Evolutionary conservation across 176 grass and related monocot genomes (phyloP), one percentile per base, ranked within the genome.

Genomic region (Aegilops tauschii): DNA sequence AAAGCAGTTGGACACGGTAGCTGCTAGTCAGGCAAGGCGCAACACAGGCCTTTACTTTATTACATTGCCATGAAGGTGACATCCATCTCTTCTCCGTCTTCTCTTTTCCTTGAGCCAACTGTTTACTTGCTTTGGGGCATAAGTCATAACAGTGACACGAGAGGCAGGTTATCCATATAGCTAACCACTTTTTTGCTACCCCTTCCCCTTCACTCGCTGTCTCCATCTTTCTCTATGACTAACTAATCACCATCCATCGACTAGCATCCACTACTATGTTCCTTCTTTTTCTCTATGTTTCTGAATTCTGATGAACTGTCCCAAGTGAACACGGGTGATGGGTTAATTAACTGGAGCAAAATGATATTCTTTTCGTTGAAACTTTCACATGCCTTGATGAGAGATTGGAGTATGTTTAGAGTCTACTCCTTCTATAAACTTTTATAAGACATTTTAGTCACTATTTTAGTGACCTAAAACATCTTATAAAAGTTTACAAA

Each of bases 61-160:
- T 68, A 40, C 84, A 45, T 72, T 78, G 17, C 59, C 36, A 20
- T 78, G 63, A 79, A 66, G 25, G 44, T 72, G 67, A 85, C 73
- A 40, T 20, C 21, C 56, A 54, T 25, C 36, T 42, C 66, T 73
- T 20, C 31, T 32, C 69, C 34, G 61, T 20, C 18, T 70, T 44
- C 42, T 36, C 25, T 70, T 79, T 44, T 44, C 32, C 25, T 70
- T 37, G 13, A 66, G 73, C 20, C 79, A 52, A 70, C 45, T 52
- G 67, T 80, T 80, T 59, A 66, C 82, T 29, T 20, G 25, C 49
- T 78, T 59, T 11, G 28, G 61, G 35, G 28, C 45, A 8, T 73
- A 75, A 87, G 47, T 36, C 45, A 8, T 65, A 75, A 84, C 14
- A 80, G 47, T 83, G 89, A 87, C 85, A 90, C 21, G 36, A 85